A percentile compares a stretch with the other conserved stretches of the same genome.
Evolutionary conservation across 192 early-diverging fungal species (phyloP).

Genomic region (Coemansia sp.): DNA sequence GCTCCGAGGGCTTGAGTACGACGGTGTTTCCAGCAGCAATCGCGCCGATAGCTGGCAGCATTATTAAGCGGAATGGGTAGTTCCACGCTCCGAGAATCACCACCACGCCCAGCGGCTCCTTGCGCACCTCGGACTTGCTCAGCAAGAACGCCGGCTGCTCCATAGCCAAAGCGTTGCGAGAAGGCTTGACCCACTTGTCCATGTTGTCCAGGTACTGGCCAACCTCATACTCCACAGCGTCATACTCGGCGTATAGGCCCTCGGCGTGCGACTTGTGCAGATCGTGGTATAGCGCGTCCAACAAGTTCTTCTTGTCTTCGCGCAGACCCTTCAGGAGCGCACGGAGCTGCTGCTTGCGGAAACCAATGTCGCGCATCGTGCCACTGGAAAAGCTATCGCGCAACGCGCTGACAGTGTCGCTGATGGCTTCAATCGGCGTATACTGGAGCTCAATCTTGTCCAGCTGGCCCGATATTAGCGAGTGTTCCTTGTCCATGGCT

Average conservation of each 20-base stretch:
- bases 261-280: conserved; percentile 61
- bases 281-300: conserved; percentile 62
- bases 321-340: conserved; percentile 62
- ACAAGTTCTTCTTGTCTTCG: conserved; percentile 60
- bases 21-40: conserved; percentile 90
- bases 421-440: conserved; percentile 51
- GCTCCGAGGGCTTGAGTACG: conserved; percentile 86
- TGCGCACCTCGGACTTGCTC: conserved; percentile 60
- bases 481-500: conserved; percentile 40
- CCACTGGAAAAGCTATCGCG: conserved; percentile 51
- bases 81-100: conserved; percentile 75
- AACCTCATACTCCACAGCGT: conserved; percentile 59
- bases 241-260: conserved; percentile 58
- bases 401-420: conserved; percentile 44
- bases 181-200: conserved; percentile 60
- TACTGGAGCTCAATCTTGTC: conserved; percentile 33
- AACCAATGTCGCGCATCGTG: conserved; percentile 17
- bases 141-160: conserved; percentile 48
- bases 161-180: conserved; percentile 31
- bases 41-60: conserved; percentile 77
- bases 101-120: conserved; percentile 78
- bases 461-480: conserved; percentile 29
- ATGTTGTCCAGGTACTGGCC: conserved; percentile 61
- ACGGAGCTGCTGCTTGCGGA: conserved; percentile 63
- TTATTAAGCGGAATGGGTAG: conserved; percentile 64